phyloP scores from a whole-genome alignment of 2,329 filamentous ascomycete genomes.

The Arthrobotrys pseudoclavata region DNA sequence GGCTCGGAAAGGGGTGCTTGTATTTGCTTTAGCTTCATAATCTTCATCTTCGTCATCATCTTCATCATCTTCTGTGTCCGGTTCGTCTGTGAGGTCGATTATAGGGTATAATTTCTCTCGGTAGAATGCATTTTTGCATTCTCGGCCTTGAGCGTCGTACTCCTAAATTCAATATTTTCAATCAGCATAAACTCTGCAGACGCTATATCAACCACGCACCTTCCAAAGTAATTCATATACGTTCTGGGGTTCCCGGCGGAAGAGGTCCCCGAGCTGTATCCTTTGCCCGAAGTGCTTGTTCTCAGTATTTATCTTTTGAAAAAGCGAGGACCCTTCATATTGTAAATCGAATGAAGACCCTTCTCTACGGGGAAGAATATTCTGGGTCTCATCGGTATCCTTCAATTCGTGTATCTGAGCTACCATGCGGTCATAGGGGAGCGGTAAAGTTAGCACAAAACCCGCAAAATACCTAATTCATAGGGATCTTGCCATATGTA shows the following conservation, averaged over 20 bases:
- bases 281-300: conserved; percentile 3
- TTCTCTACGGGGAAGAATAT: neutral
- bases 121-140: neutral
- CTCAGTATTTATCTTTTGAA: neutral
- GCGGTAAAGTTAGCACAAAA: neutral
- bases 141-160: conserved; percentile 1
- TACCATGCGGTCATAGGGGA: neutral
- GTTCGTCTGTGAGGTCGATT: conserved; percentile 3
- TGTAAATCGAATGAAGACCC: conserved; percentile 12
- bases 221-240: conserved; percentile 8
- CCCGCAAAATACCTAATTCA: neutral
- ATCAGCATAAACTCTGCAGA: neutral
- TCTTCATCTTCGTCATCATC: neutral
- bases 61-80: neutral
- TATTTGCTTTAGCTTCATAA: neutral
- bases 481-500: neutral
- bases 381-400: neutral
- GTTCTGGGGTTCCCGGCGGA: neutral
- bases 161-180: neutral
- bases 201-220: neutral
- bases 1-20: neutral
- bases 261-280: neutral
- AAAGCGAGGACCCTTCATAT: neutral
- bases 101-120: neutral
- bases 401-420: neutral